Base-by-base conservation (phyloP, 225 moss, liverwort and hornwort genomes). In the Polytrichum formosum region DNA sequence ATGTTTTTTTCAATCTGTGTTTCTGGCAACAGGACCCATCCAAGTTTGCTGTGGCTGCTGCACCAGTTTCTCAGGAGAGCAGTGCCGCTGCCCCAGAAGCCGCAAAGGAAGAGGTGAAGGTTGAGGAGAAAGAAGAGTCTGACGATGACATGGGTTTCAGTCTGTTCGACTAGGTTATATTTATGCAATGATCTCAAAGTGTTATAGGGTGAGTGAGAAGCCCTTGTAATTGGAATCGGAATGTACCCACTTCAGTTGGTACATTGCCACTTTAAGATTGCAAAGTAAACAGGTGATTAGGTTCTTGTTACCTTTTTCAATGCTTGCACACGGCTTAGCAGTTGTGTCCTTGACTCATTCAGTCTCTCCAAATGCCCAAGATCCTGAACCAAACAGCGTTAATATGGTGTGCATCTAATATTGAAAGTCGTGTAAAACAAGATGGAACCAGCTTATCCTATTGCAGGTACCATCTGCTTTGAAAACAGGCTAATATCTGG, bases 111-210 rank as follows among this genome's bases (percentile, higher is more conserved):
- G 93, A 73, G 66, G 84, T 84, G 67, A 84, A 68, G 20, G 75
- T 78, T 9, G 96, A 88, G 78, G 83, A 88, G 70, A 83, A 80
- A 1, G 95, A 95, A 63, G 95, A 93, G 59, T 96, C 95, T 1
- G 95, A 96, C 19, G 95, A 91, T 1, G 95, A 96, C 67, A 91
- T 96, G 91, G 93, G 93, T 26, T 91, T 96, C 74, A 71, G 88
- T 78, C 80, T 93, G 1, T 91, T 96, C 27, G 91, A 91, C 22
- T 91, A 93, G 79, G 27, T 70, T 23, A 35, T 8, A 35, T 8
- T 35, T 35, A 9, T 35, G 35, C 2, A 35, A 8, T 2, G 35
- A 0, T 35, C 8, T 35, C 35, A 35, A 35, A 35, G 35, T 35
- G n/a, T 35, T n/a, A n/a, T n/a, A n/a, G 35, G 35, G 9, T 9